A percentile compares a stretch with the other conserved stretches of the same genome.
Conservation (phyloP, 2,329 filamentous ascomycete species). For the Podosphaera fusca region DNA sequence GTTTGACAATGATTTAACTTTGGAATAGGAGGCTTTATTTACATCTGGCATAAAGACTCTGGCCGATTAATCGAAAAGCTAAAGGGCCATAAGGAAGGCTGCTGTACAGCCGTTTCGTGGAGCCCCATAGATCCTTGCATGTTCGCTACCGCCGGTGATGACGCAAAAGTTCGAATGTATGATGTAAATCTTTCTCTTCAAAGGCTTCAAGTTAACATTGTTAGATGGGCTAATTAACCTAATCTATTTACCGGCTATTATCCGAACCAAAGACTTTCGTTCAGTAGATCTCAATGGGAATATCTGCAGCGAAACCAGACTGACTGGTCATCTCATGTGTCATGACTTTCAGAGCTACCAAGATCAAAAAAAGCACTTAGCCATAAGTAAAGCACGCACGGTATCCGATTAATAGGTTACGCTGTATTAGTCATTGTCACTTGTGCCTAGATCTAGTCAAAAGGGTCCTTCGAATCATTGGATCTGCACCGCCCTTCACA, state of each 20-base stretch:
- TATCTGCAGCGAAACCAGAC: too few species aligned
- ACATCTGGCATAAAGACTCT: constrained; percentile 79
- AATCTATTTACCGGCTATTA: not conserved
- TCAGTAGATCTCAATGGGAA: too few species aligned
- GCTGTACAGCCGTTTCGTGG: constrained; percentile 76
- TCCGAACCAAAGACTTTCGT: too few species aligned
- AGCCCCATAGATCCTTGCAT: constrained; percentile 62
- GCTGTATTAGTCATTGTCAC: too few species aligned
- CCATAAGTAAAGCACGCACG: too few species aligned
- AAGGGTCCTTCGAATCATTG: too few species aligned
- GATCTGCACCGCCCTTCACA: too few species aligned
- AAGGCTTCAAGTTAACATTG: not conserved
- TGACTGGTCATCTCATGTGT: too few species aligned
- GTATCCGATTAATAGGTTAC: too few species aligned
- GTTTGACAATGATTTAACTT: constrained; percentile 3
- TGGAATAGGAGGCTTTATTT: constrained; percentile 36
- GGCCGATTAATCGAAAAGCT: constrained; percentile 55
- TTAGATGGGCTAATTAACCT: constrained; percentile 10
- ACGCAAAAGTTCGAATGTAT: constrained; percentile 66
- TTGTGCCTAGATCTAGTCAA: too few species aligned
- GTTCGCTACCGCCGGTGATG: constrained; percentile 82
- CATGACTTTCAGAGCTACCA: too few species aligned
- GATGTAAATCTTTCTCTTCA: constrained; percentile 16
- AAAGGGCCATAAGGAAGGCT: constrained; percentile 48
- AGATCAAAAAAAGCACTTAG: too few species aligned